Evolutionary conservation across 495 filamentous ascomycete species (phyloP).

Genomic region (Aspergillus mulundensis): DNA sequence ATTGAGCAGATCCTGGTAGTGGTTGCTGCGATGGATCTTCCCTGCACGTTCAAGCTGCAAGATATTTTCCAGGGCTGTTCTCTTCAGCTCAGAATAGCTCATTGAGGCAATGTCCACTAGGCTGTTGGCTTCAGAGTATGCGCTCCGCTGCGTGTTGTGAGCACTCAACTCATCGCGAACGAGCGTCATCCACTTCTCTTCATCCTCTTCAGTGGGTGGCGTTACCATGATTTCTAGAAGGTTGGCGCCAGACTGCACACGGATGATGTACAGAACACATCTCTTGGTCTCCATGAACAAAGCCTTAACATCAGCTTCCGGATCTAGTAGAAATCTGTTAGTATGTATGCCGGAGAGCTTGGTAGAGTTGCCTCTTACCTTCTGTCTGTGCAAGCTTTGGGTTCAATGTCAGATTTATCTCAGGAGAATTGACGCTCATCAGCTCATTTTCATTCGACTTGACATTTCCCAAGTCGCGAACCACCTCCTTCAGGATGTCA

Average conservation of each 20-base stretch:
- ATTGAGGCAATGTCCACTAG: constrained; percentile 85
- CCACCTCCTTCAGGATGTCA: constrained; percentile 84
- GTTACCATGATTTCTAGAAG: constrained; percentile 94
- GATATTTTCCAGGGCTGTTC: constrained; percentile 89
- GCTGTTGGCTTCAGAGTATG: constrained; percentile 84
- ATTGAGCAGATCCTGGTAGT: constrained; percentile 95
- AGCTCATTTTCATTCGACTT: constrained; percentile 94
- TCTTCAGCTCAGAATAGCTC: constrained; percentile 89
- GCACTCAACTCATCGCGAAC: constrained; percentile 77
- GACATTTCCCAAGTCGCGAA: constrained; percentile 88
- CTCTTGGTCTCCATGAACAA: constrained; percentile 98
- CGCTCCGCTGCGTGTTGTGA: constrained; percentile 65
- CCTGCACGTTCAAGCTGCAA: constrained; percentile 79
- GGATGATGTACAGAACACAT: constrained; percentile 95
- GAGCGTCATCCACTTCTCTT: constrained; percentile 78
- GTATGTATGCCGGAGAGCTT: background rate
- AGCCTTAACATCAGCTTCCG: constrained; percentile 84
- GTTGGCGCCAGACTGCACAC: constrained; percentile 87
- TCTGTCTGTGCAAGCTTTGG: constrained; percentile 87
- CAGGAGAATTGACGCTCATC: constrained; percentile 76
- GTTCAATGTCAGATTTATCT: constrained; percentile 88
- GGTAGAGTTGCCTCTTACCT: constrained; percentile 37
- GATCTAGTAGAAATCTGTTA: constrained; percentile 49
- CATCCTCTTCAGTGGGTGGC: constrained; percentile 80
- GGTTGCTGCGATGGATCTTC: constrained; percentile 83